phyloP scores from a whole-genome alignment of 352 stramenopile species.

The Thraustochytrium sp. region DNA sequence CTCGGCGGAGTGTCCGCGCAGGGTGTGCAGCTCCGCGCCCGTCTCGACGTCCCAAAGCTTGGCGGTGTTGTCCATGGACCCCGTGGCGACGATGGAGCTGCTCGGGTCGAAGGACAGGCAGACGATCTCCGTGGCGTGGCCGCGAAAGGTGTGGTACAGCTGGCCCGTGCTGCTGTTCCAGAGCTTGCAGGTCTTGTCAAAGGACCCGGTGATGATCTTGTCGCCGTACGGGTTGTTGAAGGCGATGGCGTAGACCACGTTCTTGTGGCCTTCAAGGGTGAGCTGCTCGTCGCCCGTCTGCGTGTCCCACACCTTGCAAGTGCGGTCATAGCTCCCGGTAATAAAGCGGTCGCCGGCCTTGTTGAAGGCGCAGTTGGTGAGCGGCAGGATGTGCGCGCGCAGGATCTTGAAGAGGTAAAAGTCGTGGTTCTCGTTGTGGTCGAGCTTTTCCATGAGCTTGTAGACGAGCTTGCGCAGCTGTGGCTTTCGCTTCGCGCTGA shows the following conservation, averaged over 20 bases:
- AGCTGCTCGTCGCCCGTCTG: constrained; percentile 84
- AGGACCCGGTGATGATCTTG: constrained; percentile 66
- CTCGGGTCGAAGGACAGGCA: constrained; percentile 89
- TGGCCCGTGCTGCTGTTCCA: constrained; percentile 87
- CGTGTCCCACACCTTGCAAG: constrained; percentile 90
- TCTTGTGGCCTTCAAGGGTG: constrained; percentile 87
- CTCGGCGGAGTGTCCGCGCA: constrained; percentile 85
- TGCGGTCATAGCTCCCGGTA: constrained; percentile 87
- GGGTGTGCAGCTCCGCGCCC: constrained; percentile 82
- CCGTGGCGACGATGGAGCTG: constrained; percentile 75
- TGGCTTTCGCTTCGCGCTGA: constrained; percentile 83
- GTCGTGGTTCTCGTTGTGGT: constrained; percentile 84
- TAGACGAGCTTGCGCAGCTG: constrained; percentile 84
- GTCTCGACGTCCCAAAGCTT: constrained; percentile 91
- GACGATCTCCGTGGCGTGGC: constrained; percentile 90
- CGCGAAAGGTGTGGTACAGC: constrained; percentile 86
- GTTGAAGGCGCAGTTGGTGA: constrained; percentile 95
- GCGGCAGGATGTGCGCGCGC: constrained; percentile 82
- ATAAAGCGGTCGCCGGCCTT: constrained; percentile 94
- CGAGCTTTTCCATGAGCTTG: constrained; percentile 90
- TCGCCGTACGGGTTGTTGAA: constrained; percentile 92
- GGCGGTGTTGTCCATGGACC: constrained; percentile 85
- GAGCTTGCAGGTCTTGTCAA: constrained; percentile 92
- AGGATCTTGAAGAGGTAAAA: constrained; percentile 95
- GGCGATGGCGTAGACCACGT: constrained; percentile 90